Evolutionary conservation across 371 early-diverging fungal species (phyloP).

Genomic region (Choanephora cucurbitarum): DNA sequence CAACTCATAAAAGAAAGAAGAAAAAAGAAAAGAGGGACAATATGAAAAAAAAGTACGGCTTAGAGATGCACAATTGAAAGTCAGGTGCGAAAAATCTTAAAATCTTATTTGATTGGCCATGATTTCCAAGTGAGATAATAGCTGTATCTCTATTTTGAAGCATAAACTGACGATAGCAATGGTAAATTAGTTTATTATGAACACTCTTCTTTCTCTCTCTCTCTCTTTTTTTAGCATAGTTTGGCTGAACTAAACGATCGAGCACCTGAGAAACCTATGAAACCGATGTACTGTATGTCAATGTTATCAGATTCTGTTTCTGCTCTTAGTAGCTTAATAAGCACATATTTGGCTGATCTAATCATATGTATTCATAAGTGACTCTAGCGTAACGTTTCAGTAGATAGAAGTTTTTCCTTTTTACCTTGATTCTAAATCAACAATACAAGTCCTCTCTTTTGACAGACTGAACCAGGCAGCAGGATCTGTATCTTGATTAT

Average conservation of each 20-base stretch:
- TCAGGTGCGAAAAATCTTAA: neutral
- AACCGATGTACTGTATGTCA: constrained; percentile 27
- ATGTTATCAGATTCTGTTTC: constrained; percentile 17
- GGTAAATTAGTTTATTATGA: neutral
- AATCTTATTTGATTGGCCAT: neutral
- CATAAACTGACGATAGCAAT: too few relatives aligned
- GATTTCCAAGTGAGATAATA: too few relatives aligned
- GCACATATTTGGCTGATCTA: constrained; percentile 27
- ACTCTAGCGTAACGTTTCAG: neutral
- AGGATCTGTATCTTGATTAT: constrained; percentile 17
- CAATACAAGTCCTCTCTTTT: constrained; percentile 3
- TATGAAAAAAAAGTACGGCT: neutral
- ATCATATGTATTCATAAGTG: too few relatives aligned
- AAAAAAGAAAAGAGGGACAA: neutral
- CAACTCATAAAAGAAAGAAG: neutral
- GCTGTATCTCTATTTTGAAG: too few relatives aligned
- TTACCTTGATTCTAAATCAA: constrained; percentile 11
- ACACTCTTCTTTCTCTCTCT: neutral
- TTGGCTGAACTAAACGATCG: constrained; percentile 20
- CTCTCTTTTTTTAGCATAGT: constrained; percentile 7
- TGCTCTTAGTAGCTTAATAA: constrained; percentile 25
- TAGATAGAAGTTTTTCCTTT: neutral
- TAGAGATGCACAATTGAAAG: neutral
- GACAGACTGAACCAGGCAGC: constrained; percentile 21
- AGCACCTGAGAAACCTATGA: constrained; percentile 22